Percentiles rank a stretch among this genome's conserved stretches.
phyloP scores from a whole-genome alignment of 2,329 filamentous ascomycete genomes.

The Sporothrix phasma region DNA sequence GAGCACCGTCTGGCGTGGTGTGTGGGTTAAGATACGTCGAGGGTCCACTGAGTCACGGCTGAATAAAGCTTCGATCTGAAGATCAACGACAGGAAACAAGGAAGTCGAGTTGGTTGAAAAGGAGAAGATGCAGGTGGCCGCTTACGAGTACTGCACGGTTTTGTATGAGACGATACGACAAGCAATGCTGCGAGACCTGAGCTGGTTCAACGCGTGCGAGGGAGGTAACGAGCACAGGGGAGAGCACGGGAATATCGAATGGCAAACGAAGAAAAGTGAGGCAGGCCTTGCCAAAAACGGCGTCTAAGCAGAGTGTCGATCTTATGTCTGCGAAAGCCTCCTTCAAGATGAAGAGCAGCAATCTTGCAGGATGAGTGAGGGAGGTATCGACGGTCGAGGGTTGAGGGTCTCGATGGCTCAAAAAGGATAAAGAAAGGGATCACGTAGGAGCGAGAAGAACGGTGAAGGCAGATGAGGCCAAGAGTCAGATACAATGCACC shows the following conservation, averaged over 20 bases:
- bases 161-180: not conserved
- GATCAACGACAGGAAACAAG: not conserved
- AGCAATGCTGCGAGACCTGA: not conserved
- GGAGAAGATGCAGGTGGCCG: not conserved
- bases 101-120: not conserved
- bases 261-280: not conserved
- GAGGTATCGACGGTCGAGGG: too few relatives aligned
- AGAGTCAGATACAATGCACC: not conserved
- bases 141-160: not conserved
- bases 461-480: not conserved
- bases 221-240: not conserved
- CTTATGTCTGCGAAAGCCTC: not conserved
- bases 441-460: not conserved
- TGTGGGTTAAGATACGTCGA: not conserved
- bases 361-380: not conserved
- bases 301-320: not conserved
- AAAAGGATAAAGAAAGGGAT: not conserved
- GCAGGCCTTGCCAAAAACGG: not conserved
- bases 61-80: not conserved
- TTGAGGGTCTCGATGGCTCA: too few relatives aligned
- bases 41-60: slow-evolving; percentile 9
- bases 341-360: not conserved
- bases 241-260: not conserved
- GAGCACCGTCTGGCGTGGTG: slow-evolving; percentile 1
- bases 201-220: not conserved